Evolutionary conservation across 768 basidiomycete species (phyloP), one percentile per base, ranked within the genome.

Genomic region (Dioszegia hungarica): DNA sequence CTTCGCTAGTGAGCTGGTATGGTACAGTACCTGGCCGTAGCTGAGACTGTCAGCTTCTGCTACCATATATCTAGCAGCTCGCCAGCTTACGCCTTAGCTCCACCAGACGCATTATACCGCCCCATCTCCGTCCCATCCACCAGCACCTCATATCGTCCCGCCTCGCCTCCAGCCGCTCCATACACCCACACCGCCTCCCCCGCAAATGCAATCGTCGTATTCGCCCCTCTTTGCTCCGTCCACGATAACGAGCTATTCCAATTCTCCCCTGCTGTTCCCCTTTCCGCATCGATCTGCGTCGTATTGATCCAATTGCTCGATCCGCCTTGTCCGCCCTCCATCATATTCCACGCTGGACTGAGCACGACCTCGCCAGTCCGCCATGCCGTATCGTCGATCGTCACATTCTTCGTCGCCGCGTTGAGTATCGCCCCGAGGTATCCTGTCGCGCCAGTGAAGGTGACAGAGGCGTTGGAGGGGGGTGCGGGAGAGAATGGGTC

Each of bases 321-420:
- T 14, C 54, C 39, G 46, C 36, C 25, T 14, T 12, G 4, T 10
- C 10, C 49, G 10, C 49, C 49, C 31, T 70, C 68, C 8, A 72
- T 38, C 70, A 72, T 72, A 50, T 72, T 72, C 70, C 70, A 72
- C 14, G 64, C 70, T 8, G 64, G 62, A 33, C 56, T 66, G 11
- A 68, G 36, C 11, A 51, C 19, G 8, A 72, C 59, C 33, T 51
- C 38, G 46, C 59, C 43, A 25, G 60, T 56, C 29, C 67, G 50
- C 70, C 70, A 72, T 17, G 62, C 67, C 12, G 70, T 53, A 60
- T 72, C 70, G 53, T 72, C 70, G 20, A 72, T 60, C 17, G 66
- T 64, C 17, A 37, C 40, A 43, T 64, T 66, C 19, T 36, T 60
- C 10, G 60, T 58, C 5, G 50, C 12, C 3, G 49, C 52, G 8